Conservation (phyloP, 108 stramenopile genomes). For the Cyclotella baltica region DNA sequence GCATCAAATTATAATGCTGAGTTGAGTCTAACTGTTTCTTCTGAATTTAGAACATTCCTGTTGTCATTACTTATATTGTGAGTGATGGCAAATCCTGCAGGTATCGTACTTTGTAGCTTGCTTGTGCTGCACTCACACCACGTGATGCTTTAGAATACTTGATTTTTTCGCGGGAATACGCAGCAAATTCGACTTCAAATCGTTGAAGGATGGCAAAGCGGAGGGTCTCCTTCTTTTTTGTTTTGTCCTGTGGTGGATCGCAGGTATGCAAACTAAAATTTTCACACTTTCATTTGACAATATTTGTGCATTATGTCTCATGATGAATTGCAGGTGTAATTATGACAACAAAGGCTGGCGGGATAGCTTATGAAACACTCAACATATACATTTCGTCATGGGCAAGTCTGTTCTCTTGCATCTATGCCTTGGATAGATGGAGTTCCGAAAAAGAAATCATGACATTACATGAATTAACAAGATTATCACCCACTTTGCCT, state of each 20-base stretch:
- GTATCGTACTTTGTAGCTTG: no score
- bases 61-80: slow-evolving; percentile 48
- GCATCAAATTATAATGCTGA: background rate
- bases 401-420: slow-evolving; percentile 37
- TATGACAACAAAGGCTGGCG: slow-evolving; percentile 44
- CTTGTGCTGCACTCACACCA: background rate
- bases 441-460: slow-evolving; percentile 64
- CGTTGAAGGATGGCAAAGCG: slow-evolving; percentile 63
- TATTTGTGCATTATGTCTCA: slow-evolving; percentile 31
- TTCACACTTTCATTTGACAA: no score
- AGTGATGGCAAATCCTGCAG: background rate
- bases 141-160: slow-evolving; percentile 21
- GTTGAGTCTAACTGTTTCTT: background rate
- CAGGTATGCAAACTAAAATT: no score
- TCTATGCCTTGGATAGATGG: slow-evolving; percentile 74
- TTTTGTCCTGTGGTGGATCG: slow-evolving; percentile 61
- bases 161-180: slow-evolving; percentile 51
- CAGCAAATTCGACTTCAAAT: slow-evolving; percentile 55
- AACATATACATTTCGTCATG: slow-evolving; percentile 75
- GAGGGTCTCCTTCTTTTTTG: slow-evolving; percentile 66
- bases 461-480: slow-evolving; percentile 62
- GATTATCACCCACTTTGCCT: slow-evolving; percentile 59
- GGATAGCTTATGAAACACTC: slow-evolving; percentile 62
- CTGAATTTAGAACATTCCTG: slow-evolving; percentile 47
- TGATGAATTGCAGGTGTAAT: slow-evolving; percentile 62